Percentiles rank a stretch among this genome's conserved stretches.
These are phyloP conservation scores for Benincasa hispida DNA, from an alignment of 306 rosid species.

Conservation along the genomic window DNA sequence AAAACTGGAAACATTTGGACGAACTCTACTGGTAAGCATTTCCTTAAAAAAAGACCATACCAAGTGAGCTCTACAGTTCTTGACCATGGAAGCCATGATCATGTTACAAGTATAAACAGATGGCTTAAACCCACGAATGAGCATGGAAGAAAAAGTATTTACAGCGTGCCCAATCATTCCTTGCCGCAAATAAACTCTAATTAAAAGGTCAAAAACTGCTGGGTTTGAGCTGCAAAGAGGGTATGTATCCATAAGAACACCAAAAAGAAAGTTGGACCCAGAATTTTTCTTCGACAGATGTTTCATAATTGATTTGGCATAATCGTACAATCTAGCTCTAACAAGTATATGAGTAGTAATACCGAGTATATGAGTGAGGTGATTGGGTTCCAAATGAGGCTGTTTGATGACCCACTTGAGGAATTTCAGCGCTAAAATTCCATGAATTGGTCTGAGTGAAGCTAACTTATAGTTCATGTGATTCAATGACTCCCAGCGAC, in stretches of 20 bases:
- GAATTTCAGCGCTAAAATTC: conserved; percentile 55
- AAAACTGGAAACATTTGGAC: conserved; percentile 48
- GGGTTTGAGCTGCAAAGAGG: conserved; percentile 61
- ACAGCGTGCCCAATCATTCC: conserved; percentile 50
- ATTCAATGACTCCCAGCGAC: conserved; percentile 74
- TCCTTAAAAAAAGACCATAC: conserved; percentile 57
- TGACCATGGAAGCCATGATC: conserved; percentile 56
- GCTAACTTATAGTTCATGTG: conserved; percentile 51
- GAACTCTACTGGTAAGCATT: conserved; percentile 42
- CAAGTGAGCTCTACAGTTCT: conserved; percentile 26
- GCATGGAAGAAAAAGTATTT: conserved; percentile 43
- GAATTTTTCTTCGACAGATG: conserved; percentile 30
- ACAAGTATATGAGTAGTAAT: conserved; percentile 59
- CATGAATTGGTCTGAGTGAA: conserved; percentile 75
- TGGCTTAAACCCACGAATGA: conserved; percentile 45
- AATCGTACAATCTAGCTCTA: conserved; percentile 57
- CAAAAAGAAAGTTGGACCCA: conserved; percentile 37
- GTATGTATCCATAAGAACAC: conserved; percentile 59
- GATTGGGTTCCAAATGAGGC: conserved; percentile 52
- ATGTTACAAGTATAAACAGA: conserved; percentile 62
- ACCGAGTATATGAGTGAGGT: conserved; percentile 42
- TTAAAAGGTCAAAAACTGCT: conserved; percentile 61
- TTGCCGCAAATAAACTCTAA: conserved; percentile 47
- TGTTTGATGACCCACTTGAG: conserved; percentile 56
- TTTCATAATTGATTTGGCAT: conserved; percentile 42